These are phyloP conservation scores for Garcia nutans DNA, from an alignment of 345 rosid genomes.

Conservation along the genomic window DNA sequence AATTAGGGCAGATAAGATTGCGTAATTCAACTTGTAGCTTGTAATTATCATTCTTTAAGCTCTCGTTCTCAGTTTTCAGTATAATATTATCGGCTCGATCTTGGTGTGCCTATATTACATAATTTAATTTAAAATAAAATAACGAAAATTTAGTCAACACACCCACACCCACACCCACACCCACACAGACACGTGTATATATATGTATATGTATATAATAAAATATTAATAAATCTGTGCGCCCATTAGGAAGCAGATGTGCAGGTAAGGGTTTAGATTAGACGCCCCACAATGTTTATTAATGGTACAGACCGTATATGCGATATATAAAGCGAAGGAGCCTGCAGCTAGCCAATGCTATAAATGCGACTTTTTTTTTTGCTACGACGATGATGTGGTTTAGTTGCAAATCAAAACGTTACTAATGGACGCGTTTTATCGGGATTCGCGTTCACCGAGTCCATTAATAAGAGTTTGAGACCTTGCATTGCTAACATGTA, in stretches of 20 bases:
- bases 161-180: too few species aligned
- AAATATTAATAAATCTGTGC: neutral
- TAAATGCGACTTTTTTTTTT: slow-evolving; percentile 30
- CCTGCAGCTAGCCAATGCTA: slow-evolving; percentile 19
- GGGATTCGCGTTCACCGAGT: slow-evolving; percentile 23
- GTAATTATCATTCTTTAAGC: slow-evolving; percentile 65
- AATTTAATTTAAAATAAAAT: neutral
- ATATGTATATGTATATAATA: too few species aligned
- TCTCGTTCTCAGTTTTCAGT: slow-evolving; percentile 78
- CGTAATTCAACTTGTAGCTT: slow-evolving; percentile 72
- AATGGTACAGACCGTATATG: slow-evolving; percentile 1
- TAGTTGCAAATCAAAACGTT: neutral
- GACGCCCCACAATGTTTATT: slow-evolving; percentile 11
- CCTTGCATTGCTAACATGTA: neutral
- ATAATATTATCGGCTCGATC: slow-evolving; percentile 74
- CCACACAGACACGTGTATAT: too few species aligned
- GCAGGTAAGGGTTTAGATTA: slow-evolving; percentile 34
- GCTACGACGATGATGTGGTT: slow-evolving; percentile 23
- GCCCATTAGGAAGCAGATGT: slow-evolving; percentile 31
- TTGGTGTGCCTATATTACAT: slow-evolving; percentile 74
- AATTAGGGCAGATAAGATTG: slow-evolving; percentile 63
- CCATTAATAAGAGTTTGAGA: slow-evolving; percentile 7
- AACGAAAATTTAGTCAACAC: neutral
- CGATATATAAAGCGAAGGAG: neutral
- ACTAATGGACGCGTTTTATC: slow-evolving; percentile 29